Base-by-base conservation (phyloP, 768 basidiomycete genomes). In the Nidula microcarpa region DNA sequence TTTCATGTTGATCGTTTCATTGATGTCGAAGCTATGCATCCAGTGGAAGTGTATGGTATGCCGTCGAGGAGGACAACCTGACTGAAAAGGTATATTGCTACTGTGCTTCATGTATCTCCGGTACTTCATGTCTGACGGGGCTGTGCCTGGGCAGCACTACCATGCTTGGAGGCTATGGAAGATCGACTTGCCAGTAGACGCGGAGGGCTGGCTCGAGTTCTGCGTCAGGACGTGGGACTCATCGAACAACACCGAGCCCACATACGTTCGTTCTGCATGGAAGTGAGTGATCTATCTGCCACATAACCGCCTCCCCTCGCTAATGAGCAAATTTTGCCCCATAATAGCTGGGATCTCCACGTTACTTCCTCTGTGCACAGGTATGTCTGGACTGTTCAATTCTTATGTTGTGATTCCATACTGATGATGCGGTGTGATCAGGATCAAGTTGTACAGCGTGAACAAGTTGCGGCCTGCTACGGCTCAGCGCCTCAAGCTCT, bases 131-230 rank as follows among this genome's bases (percentile, higher is more conserved):
- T 33, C 13, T 33, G 32, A 34, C 9, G 23, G 23, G 23, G 18
- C 5, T 5, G 2, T 8, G 32, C 34, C 23, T 17, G 23, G 23
- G 1, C 47, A 80, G 76, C 76, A 80, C 57, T 82, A 81, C 59
- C 71, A 80, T 50, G 78, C 79, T 0, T 81, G 77, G 78, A 63
- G 81, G 44, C 68, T 81, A 13, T 81, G 80, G 80, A 74, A 70
- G 55, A 74, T 79, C 43, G 70, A 75, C 10, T 51, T 82, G 0
- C 79, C 79, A 5, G 75, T 80, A 37, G 76, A 78, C 41, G 79
- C 79, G 4, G 78, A 82, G 57, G 80, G 80, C 5, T 81, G 80
- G 78, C 70, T 80, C 36, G 79, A 81, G 56, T 76, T 81, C 65
- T 77, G 76, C 52, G 78, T 77, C 17, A 75, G 80, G 47, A 75